Evolutionary conservation across 352 stramenopile species (phyloP), one percentile per base, ranked within the genome.

Genomic region (Ophiocytium majus): DNA sequence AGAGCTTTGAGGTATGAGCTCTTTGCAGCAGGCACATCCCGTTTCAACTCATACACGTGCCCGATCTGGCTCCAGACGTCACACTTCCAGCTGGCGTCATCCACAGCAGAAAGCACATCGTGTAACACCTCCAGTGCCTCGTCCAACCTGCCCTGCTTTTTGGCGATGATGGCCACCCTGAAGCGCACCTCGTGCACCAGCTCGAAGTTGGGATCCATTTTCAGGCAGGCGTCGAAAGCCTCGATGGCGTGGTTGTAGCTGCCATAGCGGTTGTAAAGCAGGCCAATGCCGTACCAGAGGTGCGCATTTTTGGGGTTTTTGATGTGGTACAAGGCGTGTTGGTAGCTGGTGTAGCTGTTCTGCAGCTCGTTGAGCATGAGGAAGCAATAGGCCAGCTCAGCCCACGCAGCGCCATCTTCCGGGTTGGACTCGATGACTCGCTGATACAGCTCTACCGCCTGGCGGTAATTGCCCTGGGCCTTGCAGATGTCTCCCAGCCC

Each of bases 351-450:
- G 81, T 88, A 88, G 5, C 79, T 85, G 49, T 86, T 86, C 78
- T 86, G 83, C 28, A 88, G 80, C 64, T 88, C 84, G 71, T 88
- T 88, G 84, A 88, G 83, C 84, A 88, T 88, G 35, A 88, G 80
- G 34, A 83, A 88, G 71, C 84, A 88, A 76, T 88, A 88, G 9
- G 84, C 84, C 80, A 88, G 74, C 80, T 88, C 84, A 50, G 83
- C 84, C 84, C 84, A 88, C 1, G 84, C 81, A 50, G 83, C 74
- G 0, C 84, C 84, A 23, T 88, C 84, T 63, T 88, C 84, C 14
- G 83, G 79, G 35, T 88, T 82, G 50, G 81, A 82, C 19, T 74
- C 79, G n/a, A 88, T 78, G 28, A 82, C 84, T 43, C 84, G 84
- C 80, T 88, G 84, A 28, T 85, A 63, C 64, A 82, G 83, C 33